phyloP scores from a whole-genome alignment of 2,329 filamentous ascomycete species.

The Cyclaneusma minus region DNA sequence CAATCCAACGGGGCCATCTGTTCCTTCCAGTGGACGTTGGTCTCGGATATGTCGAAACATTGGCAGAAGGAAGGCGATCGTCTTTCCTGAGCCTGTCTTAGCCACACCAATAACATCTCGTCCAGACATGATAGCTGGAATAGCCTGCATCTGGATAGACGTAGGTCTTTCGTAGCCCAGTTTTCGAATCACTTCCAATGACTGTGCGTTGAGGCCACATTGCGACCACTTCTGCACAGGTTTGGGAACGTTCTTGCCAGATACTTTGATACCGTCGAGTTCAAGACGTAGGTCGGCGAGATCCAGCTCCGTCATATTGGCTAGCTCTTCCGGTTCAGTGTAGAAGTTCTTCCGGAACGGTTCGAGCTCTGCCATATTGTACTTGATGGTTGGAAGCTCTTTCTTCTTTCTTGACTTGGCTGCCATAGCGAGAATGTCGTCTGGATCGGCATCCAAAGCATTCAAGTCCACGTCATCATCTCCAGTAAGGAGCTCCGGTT shows the following conservation, averaged over 20 bases:
- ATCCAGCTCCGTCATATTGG: conserved; percentile 72
- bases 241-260: conserved; percentile 75
- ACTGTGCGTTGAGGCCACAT: conserved; percentile 76
- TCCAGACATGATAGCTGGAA: conserved; percentile 90
- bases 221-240: conserved; percentile 96
- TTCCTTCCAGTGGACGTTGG: conserved; percentile 63
- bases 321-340: conserved; percentile 72
- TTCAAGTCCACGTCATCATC: conserved; percentile 61
- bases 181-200: conserved; percentile 67
- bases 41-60: conserved; percentile 99
- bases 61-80: conserved; percentile 82
- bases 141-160: conserved; percentile 86
- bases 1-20: conserved; percentile 75
- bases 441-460: conserved; percentile 45
- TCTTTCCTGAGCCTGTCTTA: conserved; percentile 96
- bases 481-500: conserved; percentile 76
- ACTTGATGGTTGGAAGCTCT: conserved; percentile 78
- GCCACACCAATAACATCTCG: conserved; percentile 91
- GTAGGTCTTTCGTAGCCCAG: conserved; percentile 82
- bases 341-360: conserved; percentile 91
- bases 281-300: conserved; percentile 69
- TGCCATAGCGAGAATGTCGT: conserved; percentile 46
- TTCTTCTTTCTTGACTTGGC: conserved; percentile 67
- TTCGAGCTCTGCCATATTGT: conserved; percentile 71
- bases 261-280: conserved; percentile 89